Conservation (phyloP, 768 basidiomycete genomes). For the Tricholoma sp. region DNA sequence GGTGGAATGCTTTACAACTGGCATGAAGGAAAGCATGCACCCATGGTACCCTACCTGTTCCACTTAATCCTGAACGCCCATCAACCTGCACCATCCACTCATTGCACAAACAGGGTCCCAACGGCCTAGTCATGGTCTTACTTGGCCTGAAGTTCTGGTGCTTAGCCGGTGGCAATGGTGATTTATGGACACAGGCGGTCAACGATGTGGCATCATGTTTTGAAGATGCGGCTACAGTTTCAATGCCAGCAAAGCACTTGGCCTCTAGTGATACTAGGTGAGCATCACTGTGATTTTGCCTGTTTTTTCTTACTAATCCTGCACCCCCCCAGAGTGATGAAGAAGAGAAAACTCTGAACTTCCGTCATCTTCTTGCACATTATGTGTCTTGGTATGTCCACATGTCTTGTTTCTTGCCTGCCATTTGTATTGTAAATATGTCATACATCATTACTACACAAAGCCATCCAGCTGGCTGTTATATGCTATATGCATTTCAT, state of each 20-base stretch:
- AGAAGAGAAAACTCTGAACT: constrained; percentile 1
- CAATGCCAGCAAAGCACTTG: background rate
- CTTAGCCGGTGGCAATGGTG: background rate
- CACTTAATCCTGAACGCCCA: background rate
- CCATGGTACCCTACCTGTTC: background rate
- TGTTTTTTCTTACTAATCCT: background rate
- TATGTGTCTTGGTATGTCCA: too few species aligned
- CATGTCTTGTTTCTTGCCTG: too few species aligned
- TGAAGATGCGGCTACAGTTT: background rate
- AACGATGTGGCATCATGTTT: background rate
- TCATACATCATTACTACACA: too few species aligned
- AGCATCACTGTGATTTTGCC: background rate
- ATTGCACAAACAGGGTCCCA: background rate
- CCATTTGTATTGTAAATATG: too few species aligned
- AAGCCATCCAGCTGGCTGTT: too few species aligned
- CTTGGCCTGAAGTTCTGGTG: background rate
- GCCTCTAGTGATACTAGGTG: background rate
- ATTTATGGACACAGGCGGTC: background rate
- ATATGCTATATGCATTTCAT: too few species aligned
- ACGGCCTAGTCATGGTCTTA: background rate
- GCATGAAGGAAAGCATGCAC: background rate
- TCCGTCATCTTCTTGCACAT: too few species aligned
- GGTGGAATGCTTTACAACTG: too few species aligned
- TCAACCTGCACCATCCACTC: background rate
- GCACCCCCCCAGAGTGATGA: background rate